Base-by-base conservation (phyloP, 306 rosid species). In the Ormosia emarginata region DNA sequence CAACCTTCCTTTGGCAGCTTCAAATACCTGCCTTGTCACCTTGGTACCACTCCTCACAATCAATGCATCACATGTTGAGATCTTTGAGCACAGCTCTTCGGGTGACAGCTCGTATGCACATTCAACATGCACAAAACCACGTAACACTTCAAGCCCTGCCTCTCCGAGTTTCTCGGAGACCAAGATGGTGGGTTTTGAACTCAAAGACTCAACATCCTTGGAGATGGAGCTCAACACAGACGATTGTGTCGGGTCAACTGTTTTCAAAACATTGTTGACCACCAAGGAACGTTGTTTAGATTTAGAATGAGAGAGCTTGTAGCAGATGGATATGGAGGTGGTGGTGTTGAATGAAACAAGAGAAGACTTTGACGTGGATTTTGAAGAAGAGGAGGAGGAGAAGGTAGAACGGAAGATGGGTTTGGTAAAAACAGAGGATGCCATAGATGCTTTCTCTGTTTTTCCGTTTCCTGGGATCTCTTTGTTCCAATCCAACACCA, bases 151-250 rank as follows among this genome's bases (percentile, higher is more conserved):
- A 2, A 95, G 83, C 4, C 99, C 98, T 0, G 95, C 95, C 1
- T 90, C 94, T 75, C 99, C 98, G 0, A 95, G 94, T 46, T 93
- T 93, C 87, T 95, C 99, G 85, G 97, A 86, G 56, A 95, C 90
- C 72, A 95, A 29, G 39, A 95, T 90, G 6, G 87, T 90, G 0
- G 97, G 91, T 15, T 80, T 88, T 1, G 75, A 1, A 2, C 15
- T 29, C 7, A 37, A n/a, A 0, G 11, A 41, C 0, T 44, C 68
- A 11, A n/a, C 56, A 57, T 65, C 79, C 34, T 53, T 5, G 44
- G 89, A 56, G 18, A 0, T 4, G 13, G 89, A 24, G 55, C 2
- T 79, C 2, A 11, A 57, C 0, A 3, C 62, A 8, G 18, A 56
- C n/a, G 79, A 11, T 43, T 67, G 47, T 1, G 82, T 33, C 3